Conservation (phyloP, 148 eudicot genomes). For the Rheum nobile region DNA sequence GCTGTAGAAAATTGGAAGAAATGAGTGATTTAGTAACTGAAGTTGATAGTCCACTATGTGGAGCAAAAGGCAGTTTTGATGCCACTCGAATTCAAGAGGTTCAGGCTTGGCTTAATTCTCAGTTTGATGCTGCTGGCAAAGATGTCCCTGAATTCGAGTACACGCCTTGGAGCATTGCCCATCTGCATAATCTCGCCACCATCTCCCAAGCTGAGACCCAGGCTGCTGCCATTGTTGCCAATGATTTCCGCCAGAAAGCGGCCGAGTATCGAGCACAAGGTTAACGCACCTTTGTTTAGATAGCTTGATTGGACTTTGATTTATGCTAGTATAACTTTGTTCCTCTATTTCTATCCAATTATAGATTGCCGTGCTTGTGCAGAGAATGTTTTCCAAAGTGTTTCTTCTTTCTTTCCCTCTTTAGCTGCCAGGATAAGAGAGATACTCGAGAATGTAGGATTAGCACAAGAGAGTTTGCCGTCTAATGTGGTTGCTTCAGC, state of each 20-base stretch:
- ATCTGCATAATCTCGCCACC: conserved; percentile 74
- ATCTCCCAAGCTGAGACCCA: conserved; percentile 85
- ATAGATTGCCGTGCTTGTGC: too few relatives aligned
- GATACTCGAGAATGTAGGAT: conserved; percentile 78
- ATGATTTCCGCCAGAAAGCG: conserved; percentile 84
- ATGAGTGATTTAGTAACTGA: conserved; percentile 59
- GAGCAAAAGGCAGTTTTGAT: conserved; percentile 51
- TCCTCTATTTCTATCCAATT: too few relatives aligned
- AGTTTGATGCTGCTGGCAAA: conserved; percentile 74
- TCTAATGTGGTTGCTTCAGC: conserved; percentile 71
- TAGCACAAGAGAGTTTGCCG: conserved; percentile 91
- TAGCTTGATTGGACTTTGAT: neutral
- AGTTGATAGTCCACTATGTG: conserved; percentile 29
- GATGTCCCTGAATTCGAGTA: conserved; percentile 91
- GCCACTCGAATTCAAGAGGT: conserved; percentile 75
- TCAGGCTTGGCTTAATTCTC: conserved; percentile 76
- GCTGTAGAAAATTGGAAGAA: neutral
- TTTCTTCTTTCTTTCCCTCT: too few relatives aligned
- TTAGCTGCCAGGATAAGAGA: conserved; percentile 95
- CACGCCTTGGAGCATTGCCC: conserved; percentile 72
- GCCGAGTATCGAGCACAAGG: conserved; percentile 87
- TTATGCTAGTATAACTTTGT: too few relatives aligned
- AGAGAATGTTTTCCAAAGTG: too few relatives aligned
- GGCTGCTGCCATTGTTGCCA: conserved; percentile 78
- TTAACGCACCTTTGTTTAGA: too few relatives aligned